Evolutionary conservation across 1,139 yeast genomes (phyloP).

Genomic region (Magnusiomyces suaveolens): DNA sequence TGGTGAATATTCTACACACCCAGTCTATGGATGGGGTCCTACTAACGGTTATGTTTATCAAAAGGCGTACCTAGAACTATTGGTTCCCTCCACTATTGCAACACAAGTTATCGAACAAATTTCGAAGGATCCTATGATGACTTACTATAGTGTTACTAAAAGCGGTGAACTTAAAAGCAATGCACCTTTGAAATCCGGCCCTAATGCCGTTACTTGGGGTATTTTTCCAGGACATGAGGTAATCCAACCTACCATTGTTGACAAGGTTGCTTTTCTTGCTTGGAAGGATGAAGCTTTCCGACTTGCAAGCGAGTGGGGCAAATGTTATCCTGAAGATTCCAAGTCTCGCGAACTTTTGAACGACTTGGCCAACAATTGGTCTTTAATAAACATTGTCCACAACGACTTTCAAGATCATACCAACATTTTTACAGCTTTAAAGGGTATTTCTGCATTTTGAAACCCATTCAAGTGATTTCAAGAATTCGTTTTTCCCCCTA

Average conservation of each 20-base stretch:
- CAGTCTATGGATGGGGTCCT: slow-evolving; percentile 93
- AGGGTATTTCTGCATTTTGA: slow-evolving; percentile 16
- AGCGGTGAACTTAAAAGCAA: slow-evolving; percentile 53
- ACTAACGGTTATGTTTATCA: slow-evolving; percentile 84
- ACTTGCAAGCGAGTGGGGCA: slow-evolving; percentile 72
- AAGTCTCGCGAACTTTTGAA: slow-evolving; percentile 38
- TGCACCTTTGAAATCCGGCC: slow-evolving; percentile 58
- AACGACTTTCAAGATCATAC: slow-evolving; percentile 49
- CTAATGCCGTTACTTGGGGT: slow-evolving; percentile 98
- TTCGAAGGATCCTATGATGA: slow-evolving; percentile 44
- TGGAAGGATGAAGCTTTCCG: slow-evolving; percentile 96
- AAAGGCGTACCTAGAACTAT: slow-evolving; percentile 80
- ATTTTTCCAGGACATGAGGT: slow-evolving; percentile 89
- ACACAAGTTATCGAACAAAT: slow-evolving; percentile 37
- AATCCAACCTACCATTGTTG: slow-evolving; percentile 89
- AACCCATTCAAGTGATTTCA: background rate
- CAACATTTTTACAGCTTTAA: slow-evolving; percentile 30
- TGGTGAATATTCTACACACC: slow-evolving; percentile 63
- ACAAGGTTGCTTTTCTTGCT: slow-evolving; percentile 75
- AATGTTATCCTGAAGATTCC: slow-evolving; percentile 34
- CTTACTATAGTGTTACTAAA: slow-evolving; percentile 69
- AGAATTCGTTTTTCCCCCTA: background rate
- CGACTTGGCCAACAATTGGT: slow-evolving; percentile 48
- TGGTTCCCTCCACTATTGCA: slow-evolving; percentile 54
- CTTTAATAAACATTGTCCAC: slow-evolving; percentile 81